phyloP scores from a whole-genome alignment of 1,284 basidiomycete genomes.

The Caloboletus firmus region DNA sequence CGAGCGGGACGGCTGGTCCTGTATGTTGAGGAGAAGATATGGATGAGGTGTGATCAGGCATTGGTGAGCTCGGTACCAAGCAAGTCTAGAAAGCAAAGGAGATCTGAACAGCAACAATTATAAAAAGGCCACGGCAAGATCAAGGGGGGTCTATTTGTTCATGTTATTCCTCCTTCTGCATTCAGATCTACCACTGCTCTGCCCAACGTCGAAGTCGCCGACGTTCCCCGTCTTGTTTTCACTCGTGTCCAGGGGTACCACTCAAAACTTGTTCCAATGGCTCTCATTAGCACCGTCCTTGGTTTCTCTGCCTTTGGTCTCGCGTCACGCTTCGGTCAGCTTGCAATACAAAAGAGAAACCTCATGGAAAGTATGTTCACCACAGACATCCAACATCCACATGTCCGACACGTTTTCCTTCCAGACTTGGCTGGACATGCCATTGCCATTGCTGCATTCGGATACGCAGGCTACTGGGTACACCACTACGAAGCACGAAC shows the following conservation, averaged over 20 bases:
- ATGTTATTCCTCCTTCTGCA: slow-evolving; percentile 20
- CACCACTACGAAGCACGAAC: slow-evolving; percentile 64
- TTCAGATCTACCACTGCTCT: slow-evolving; percentile 1
- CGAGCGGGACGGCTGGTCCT: slow-evolving; percentile 12
- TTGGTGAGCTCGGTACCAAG: slow-evolving; percentile 2
- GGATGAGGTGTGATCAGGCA: slow-evolving; percentile 13
- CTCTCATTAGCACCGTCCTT: slow-evolving; percentile 68
- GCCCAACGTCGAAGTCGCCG: slow-evolving; percentile 3
- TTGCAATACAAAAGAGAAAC: slow-evolving; percentile 73
- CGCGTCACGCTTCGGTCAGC: slow-evolving; percentile 75
- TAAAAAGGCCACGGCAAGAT: not conserved
- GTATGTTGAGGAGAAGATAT: not conserved
- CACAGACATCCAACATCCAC: not conserved
- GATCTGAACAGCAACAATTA: not conserved
- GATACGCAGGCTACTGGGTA: slow-evolving; percentile 67
- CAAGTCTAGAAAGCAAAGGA: not conserved
- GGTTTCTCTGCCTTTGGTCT: slow-evolving; percentile 82
- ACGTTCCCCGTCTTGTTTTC: slow-evolving; percentile 13
- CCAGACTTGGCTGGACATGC: slow-evolving; percentile 65
- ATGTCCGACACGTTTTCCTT: not conserved
- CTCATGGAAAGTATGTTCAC: slow-evolving; percentile 60
- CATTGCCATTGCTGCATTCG: slow-evolving; percentile 66
- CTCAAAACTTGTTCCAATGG: slow-evolving; percentile 45
- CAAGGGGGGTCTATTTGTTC: slow-evolving; percentile 24
- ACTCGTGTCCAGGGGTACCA: not conserved